phyloP scores from a whole-genome alignment of 202 grass and related monocot species.

The Panicum virgatum region DNA sequence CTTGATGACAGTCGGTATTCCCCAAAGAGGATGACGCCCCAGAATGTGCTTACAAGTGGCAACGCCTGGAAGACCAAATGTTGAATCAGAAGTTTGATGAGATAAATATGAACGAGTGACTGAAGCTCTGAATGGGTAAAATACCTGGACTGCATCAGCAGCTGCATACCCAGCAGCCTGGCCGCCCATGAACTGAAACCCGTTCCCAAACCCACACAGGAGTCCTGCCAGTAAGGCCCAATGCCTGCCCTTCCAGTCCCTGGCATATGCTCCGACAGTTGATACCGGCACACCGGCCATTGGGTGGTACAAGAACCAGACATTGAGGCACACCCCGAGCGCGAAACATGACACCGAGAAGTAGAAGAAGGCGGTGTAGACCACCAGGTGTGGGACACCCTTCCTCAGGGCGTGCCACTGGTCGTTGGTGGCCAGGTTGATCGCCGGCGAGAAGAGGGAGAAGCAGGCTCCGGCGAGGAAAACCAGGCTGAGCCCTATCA shows the following conservation, averaged over 20 bases:
- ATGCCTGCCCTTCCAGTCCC: conserved; percentile 64
- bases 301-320: conserved; percentile 54
- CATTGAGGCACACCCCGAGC: conserved; percentile 46
- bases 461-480: conserved; percentile 58
- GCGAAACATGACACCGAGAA: conserved; percentile 62
- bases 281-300: conserved; percentile 52
- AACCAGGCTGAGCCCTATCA: conserved; percentile 53
- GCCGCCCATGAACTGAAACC: conserved; percentile 77
- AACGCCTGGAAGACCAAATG: conserved; percentile 32
- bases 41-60: conserved; percentile 67
- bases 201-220: conserved; percentile 68
- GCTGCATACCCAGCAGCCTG: conserved; percentile 79
- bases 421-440: conserved; percentile 70
- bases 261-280: conserved; percentile 38
- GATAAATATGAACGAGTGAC: no score
- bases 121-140: no score
- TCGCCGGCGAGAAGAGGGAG: conserved; percentile 64
- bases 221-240: conserved; percentile 60
- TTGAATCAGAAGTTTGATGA: no score
- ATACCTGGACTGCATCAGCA: conserved; percentile 71
- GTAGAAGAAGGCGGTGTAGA: conserved; percentile 80
- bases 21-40: conserved; percentile 56
- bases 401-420: conserved; percentile 54
- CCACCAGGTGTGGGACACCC: conserved; percentile 47
- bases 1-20: conserved; percentile 62